Conservation (phyloP, 1,284 basidiomycete species). For the Lignosus rhinocerotis region DNA sequence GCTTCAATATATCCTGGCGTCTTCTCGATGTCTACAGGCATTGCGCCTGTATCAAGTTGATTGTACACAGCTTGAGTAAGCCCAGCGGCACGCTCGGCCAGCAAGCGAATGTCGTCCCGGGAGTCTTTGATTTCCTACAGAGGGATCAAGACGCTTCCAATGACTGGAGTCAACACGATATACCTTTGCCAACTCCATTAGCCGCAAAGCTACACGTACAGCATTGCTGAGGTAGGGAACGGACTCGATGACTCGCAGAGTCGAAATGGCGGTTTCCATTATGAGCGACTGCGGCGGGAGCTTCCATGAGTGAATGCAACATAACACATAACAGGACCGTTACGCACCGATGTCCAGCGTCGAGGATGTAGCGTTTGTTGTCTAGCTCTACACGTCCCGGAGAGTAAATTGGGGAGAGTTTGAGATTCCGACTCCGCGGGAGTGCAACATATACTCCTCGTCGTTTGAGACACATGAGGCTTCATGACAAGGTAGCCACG, state of each 20-base stretch:
- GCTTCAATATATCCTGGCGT: background rate
- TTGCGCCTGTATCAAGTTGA: background rate
- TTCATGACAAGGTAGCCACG: background rate
- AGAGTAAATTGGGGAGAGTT: too few relatives aligned
- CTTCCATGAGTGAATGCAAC: background rate
- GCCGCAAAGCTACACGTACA: background rate
- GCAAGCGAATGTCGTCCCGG: background rate
- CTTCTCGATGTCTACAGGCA: background rate
- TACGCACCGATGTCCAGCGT: background rate
- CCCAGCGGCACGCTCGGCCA: background rate
- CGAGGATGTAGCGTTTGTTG: too few relatives aligned
- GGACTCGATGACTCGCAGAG: background rate
- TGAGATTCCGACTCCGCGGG: too few relatives aligned
- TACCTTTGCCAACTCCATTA: background rate
- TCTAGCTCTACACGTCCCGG: too few relatives aligned
- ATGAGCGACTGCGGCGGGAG: background rate
- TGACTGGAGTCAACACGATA: too few relatives aligned
- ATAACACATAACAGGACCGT: background rate
- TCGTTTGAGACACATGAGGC: background rate
- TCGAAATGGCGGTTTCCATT: background rate
- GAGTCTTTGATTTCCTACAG: background rate
- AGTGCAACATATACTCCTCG: background rate
- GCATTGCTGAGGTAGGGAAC: background rate
- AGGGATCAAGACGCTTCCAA: background rate
- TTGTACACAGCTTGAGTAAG: background rate